These are phyloP conservation scores for Globisporangium rhizosaccharum DNA, from an alignment of 352 stramenopile species.

Conservation along the genomic window DNA sequence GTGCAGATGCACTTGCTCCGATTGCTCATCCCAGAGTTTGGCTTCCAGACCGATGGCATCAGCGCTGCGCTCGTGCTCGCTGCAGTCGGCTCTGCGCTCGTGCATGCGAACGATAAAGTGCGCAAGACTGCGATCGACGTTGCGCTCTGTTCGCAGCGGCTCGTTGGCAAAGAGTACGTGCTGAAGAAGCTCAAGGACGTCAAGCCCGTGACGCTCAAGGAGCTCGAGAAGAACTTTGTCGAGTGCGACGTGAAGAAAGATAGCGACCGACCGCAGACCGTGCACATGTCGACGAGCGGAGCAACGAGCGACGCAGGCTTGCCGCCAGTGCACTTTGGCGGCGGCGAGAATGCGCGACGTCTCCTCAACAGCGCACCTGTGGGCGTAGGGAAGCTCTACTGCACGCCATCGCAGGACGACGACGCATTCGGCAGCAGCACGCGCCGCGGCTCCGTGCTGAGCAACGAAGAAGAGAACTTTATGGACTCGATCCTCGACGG, in stretches of 20 bases:
- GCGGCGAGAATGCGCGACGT: constrained; percentile 37
- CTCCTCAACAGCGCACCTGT: constrained; percentile 68
- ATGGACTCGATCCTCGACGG: constrained; percentile 73
- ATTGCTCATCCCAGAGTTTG: constrained; percentile 71
- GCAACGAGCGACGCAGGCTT: constrained; percentile 7
- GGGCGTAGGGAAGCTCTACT: constrained; percentile 59
- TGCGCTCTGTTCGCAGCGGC: constrained; percentile 64
- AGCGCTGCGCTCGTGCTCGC: constrained; percentile 51
- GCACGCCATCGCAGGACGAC: constrained; percentile 36
- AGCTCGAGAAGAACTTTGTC: constrained; percentile 83
- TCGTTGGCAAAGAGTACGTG: constrained; percentile 68
- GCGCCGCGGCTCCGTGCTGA: constrained; percentile 37
- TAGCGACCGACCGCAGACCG: constrained; percentile 46
- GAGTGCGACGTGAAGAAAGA: constrained; percentile 37
- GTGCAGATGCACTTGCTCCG: constrained; percentile 83
- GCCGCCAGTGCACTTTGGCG: constrained; percentile 41
- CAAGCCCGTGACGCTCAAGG: constrained; percentile 72
- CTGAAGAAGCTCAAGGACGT: constrained; percentile 65
- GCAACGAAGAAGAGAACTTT: constrained; percentile 77
- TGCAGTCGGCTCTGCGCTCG: constrained; percentile 37
- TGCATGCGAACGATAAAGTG: constrained; percentile 64
- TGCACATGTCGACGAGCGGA: constrained; percentile 27
- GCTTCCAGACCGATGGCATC: constrained; percentile 63
- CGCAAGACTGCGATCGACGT: constrained; percentile 72
- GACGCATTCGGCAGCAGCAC: constrained; percentile 11